These are phyloP conservation scores for Verticillium isaacii DNA, from an alignment of 2,329 filamentous ascomycete genomes.

Conservation along the genomic window DNA sequence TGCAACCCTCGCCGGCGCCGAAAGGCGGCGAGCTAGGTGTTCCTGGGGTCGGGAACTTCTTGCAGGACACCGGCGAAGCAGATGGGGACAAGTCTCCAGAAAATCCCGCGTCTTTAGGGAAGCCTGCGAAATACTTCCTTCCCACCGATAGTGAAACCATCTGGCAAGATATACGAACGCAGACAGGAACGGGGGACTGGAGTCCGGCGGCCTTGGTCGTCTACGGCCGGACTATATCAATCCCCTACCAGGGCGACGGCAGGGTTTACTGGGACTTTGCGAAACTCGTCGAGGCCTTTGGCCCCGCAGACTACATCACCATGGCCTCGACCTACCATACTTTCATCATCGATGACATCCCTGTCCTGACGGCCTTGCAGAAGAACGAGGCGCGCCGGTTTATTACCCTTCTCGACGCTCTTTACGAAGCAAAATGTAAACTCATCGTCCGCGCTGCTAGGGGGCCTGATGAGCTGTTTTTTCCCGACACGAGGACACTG, in stretches of 20 bases:
- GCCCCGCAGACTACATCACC: slow-evolving; percentile 78
- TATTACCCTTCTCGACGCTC: slow-evolving; percentile 74
- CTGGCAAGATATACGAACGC: slow-evolving; percentile 17
- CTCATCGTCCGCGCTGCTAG: slow-evolving; percentile 63
- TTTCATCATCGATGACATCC: slow-evolving; percentile 66
- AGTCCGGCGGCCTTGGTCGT: slow-evolving; percentile 38
- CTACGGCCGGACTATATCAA: slow-evolving; percentile 59
- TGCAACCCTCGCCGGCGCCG: background rate
- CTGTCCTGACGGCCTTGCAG: slow-evolving; percentile 59
- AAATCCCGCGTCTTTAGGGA: background rate
- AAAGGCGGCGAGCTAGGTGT: background rate
- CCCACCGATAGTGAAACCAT: slow-evolving; percentile 15
- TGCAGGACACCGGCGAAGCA: slow-evolving; percentile 1
- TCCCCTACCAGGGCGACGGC: slow-evolving; percentile 55
- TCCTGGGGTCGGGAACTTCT: background rate
- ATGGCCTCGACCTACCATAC: slow-evolving; percentile 78
- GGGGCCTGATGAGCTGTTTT: slow-evolving; percentile 71
- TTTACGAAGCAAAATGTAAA: slow-evolving; percentile 79
- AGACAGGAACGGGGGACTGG: slow-evolving; percentile 25
- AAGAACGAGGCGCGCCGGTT: slow-evolving; percentile 80
- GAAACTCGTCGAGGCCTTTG: slow-evolving; percentile 63
- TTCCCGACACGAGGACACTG: slow-evolving; percentile 49
- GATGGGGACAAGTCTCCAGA: background rate
- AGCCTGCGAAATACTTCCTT: slow-evolving; percentile 18
- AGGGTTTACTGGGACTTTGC: slow-evolving; percentile 62